phyloP scores from a whole-genome alignment of 805 yeast species.

The Suhomyces xylopsoci region DNA sequence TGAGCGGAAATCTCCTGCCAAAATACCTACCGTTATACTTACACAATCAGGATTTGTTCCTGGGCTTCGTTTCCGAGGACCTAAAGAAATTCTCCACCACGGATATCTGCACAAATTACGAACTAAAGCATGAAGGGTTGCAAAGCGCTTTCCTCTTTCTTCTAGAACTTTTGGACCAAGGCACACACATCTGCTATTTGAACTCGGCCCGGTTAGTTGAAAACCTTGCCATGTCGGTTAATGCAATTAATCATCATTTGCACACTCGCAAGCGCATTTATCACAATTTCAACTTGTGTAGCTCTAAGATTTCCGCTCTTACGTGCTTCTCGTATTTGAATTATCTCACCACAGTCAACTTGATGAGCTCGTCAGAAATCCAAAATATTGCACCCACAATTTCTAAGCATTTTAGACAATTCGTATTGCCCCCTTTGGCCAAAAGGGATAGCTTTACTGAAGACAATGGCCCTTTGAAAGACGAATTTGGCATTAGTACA shows the following conservation, averaged over 20 bases:
- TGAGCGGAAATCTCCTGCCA: not conserved
- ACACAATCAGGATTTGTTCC: not conserved
- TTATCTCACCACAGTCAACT: constrained; percentile 14
- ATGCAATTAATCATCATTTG: not conserved
- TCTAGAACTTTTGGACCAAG: constrained; percentile 23
- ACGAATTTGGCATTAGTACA: constrained; percentile 5
- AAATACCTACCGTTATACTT: not conserved
- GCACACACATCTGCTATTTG: constrained; percentile 11
- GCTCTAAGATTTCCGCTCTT: constrained; percentile 20
- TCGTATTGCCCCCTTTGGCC: constrained; percentile 29
- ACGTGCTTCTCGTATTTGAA: constrained; percentile 15
- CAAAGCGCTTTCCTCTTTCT: constrained; percentile 7
- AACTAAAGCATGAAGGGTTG: not conserved
- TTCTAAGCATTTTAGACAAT: constrained; percentile 12
- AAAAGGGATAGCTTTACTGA: constrained; percentile 20
- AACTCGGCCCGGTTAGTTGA: constrained; percentile 3
- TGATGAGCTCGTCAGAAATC: constrained; percentile 8
- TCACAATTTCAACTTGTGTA: constrained; percentile 15
- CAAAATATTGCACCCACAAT: constrained; percentile 12
- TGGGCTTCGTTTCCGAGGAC: not conserved
- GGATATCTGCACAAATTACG: not conserved
- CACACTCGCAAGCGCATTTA: not conserved
- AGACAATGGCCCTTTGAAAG: not conserved
- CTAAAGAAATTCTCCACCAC: not conserved
- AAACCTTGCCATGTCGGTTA: not conserved